Base-by-base conservation (phyloP, 306 rosid species). In the Rosa persica region DNA sequence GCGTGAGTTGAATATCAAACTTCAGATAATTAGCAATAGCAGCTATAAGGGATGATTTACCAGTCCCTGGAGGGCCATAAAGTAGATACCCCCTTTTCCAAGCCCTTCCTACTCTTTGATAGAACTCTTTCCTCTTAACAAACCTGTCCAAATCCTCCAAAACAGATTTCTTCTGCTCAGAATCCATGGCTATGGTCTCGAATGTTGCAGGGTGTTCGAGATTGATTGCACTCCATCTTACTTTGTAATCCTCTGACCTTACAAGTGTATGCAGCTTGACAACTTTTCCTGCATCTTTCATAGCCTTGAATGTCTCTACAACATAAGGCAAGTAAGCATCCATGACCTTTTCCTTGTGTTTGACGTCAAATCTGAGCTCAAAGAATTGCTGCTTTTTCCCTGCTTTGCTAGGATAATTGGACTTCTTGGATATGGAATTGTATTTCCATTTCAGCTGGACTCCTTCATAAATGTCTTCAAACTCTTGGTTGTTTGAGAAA, bases 61-160 rank as follows among this genome's bases (percentile, higher is more conserved):
- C 98, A 0, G 98, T 93, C 0, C 98, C 94, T 0, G 98, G 96
- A 13, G 98, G 98, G 0, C 96, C 98, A 44, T 85, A 89, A 23
- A 90, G n/a, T 77, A 93, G 80, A 81, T 93, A 93, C 15, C 96
- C 98, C 0, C 98, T 83, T 55, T 93, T 91, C 98, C 98, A 93
- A 0, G 98, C 98, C 74, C 86, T 88, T 38, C 98, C 98, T 2
- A 93, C 94, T 74, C 55, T 89, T 86, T 81, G 91, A 57, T 89
- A 93, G 34, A 74, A 91, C 44, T 91, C 98, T 65, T 76, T 93
- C 78, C 97, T 87, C 82, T 55, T 83, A 72, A 93, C 77, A 43
- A 93, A 93, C 88, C 82, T 84, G 0, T 91, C 46, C 16, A 93
- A 40, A 77, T 93, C 98, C 66, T 93, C 84, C 0, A 89, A 83